Evolutionary conservation across 192 early-diverging fungal species (phyloP), one percentile per base, ranked within the genome.

Genomic region (Gonapodya prolifera): DNA sequence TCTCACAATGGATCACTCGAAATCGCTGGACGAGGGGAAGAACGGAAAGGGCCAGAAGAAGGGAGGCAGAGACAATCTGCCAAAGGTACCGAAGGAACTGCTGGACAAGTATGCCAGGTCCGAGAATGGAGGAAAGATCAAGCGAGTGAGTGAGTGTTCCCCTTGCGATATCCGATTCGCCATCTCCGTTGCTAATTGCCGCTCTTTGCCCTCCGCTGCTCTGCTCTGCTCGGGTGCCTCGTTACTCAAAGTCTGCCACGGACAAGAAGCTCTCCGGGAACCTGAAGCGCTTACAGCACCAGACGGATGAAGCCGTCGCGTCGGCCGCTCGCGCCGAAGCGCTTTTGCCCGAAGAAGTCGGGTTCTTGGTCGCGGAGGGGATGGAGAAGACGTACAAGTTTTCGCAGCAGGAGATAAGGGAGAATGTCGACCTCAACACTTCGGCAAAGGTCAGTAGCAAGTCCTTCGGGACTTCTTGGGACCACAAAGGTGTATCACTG

Each of bases 331-430:
- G 90, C 35, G 83, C 91, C 33, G 95, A 96, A 78, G 79, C 94
- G 75, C 86, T 98, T 34, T 81, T 93, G 69, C 85, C 91, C 0
- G 90, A 94, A 75, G 86, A 92, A 34, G 88, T 84, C 1, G 95
- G 96, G 34, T 94, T 82, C 78, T 80, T 98, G 69, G 94, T 95
- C 83, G 91, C 94, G 0, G 96, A 98, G 74, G 91, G 90, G 0
- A 87, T 95, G 76, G 96, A 98, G 83, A 89, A 90, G 77, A 98
- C 96, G 0, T 95, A 88, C 81, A 93, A 94, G 77, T 88, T 95
- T 70, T 86, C 88, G 34, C 96, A 98, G 79, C 83, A 90, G 75
- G 77, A 93, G 73, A 34, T 86, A 70, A 81, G 77, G 0, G 85
- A 92, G 28, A 82, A 89, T 45, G 86, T 96, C 23, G 95, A 97